Evolutionary conservation across 768 basidiomycete species (phyloP).

Genomic region (Strobilomyces echinocephalus): DNA sequence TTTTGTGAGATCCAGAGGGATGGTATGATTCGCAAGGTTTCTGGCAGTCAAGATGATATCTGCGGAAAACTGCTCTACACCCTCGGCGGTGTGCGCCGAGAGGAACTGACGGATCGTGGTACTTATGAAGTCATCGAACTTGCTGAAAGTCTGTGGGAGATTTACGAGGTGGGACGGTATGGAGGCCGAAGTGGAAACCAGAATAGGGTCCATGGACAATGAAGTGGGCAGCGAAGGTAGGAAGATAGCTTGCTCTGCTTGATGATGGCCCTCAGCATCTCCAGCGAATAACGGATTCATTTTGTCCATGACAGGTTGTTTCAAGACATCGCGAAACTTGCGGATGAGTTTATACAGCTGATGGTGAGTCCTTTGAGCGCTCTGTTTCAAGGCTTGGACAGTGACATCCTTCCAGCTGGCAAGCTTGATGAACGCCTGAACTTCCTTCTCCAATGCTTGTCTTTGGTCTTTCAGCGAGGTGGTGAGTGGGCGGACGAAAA

Average conservation of each 20-base stretch:
- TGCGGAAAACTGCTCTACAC: constrained; percentile 52
- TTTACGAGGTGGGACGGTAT: constrained; percentile 41
- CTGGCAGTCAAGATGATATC: constrained; percentile 62
- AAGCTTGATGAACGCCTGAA: constrained; percentile 82
- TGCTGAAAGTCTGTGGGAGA: constrained; percentile 46
- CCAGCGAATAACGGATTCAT: constrained; percentile 36
- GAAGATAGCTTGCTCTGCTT: constrained; percentile 12
- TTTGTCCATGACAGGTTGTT: constrained; percentile 54
- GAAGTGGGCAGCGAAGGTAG: neutral
- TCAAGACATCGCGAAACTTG: constrained; percentile 88
- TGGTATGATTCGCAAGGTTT: constrained; percentile 45
- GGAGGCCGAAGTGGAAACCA: neutral
- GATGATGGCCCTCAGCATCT: constrained; percentile 30
- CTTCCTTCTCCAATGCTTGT: constrained; percentile 65
- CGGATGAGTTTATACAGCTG: constrained; percentile 87
- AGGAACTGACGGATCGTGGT: constrained; percentile 42
- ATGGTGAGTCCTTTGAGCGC: constrained; percentile 84
- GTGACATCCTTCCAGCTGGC: constrained; percentile 99
- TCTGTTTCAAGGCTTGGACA: constrained; percentile 86
- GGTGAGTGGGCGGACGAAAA: constrained; percentile 49
- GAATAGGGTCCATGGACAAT: neutral
- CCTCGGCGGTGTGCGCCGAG: constrained; percentile 33
- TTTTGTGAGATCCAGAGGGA: constrained; percentile 39
- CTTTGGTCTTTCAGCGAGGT: constrained; percentile 54
- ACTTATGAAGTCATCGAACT: constrained; percentile 43